Percentiles rank a stretch among this genome's conserved stretches.
These are phyloP conservation scores for Krasilnikovozyma curviuscula DNA, from an alignment of 768 basidiomycete species.

Conservation along the genomic window DNA sequence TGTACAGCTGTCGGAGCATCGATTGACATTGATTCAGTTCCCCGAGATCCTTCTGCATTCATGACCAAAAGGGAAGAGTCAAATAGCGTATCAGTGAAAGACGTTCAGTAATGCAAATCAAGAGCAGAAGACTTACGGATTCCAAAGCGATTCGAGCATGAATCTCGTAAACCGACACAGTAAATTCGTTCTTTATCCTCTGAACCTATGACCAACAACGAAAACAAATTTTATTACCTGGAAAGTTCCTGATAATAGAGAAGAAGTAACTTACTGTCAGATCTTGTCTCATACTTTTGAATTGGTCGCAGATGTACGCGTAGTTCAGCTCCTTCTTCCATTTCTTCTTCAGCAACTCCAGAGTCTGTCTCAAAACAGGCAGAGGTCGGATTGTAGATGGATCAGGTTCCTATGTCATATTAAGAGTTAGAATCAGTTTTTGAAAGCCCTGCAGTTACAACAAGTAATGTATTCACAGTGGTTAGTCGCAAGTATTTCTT, in stretches of 20 bases:
- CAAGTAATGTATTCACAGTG: slow-evolving; percentile 37
- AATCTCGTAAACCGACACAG: slow-evolving; percentile 91
- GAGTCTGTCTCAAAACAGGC: slow-evolving; percentile 59
- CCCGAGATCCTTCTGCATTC: slow-evolving; percentile 69
- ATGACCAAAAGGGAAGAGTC: neutral
- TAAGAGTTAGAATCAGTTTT: neutral
- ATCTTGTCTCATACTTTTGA: slow-evolving; percentile 94
- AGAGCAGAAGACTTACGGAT: slow-evolving; percentile 37
- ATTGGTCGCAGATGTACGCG: slow-evolving; percentile 87
- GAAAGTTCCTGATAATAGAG: neutral
- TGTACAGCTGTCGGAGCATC: slow-evolving; percentile 71
- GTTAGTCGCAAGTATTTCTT: slow-evolving; percentile 92
- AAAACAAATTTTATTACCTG: slow-evolving; percentile 1
- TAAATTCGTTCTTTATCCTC: slow-evolving; percentile 95
- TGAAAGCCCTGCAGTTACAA: neutral
- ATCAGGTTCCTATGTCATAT: slow-evolving; percentile 57
- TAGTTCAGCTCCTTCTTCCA: slow-evolving; percentile 68
- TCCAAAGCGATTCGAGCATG: slow-evolving; percentile 94
- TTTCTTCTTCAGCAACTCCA: slow-evolving; percentile 63
- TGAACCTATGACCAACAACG: slow-evolving; percentile 51
- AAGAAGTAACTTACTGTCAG: slow-evolving; percentile 54
- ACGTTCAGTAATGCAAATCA: neutral
- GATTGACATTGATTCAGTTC: slow-evolving; percentile 98
- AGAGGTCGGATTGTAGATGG: slow-evolving; percentile 86
- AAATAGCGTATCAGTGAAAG: neutral